Conservation (phyloP, 2,329 filamentous ascomycete genomes). For the Cercospora zeina region DNA sequence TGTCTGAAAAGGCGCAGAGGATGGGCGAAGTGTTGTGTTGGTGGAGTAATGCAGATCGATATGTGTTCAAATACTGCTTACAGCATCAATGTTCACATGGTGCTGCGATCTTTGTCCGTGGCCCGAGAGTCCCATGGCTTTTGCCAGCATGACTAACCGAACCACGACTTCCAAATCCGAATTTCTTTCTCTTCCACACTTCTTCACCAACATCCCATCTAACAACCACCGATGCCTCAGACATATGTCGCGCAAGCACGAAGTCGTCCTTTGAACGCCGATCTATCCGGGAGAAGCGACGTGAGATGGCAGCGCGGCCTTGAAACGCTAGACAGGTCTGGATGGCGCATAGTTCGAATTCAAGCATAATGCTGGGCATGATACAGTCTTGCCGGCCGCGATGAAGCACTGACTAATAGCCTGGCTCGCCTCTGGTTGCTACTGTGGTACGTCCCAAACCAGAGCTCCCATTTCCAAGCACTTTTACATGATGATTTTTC, state of each 20-base stretch:
- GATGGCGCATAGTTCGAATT: too few species aligned
- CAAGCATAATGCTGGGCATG: neutral
- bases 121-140: neutral
- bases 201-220: neutral
- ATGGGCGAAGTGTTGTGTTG: neutral
- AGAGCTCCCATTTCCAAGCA: neutral
- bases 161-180: constrained; percentile 8
- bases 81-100: constrained; percentile 10
- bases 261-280: neutral
- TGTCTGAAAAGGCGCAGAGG: neutral
- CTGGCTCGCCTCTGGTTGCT: neutral
- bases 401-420: neutral
- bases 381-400: neutral
- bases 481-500: constrained; percentile 33
- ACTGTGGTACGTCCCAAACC: neutral
- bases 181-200: constrained; percentile 8
- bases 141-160: neutral
- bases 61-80: constrained; percentile 16
- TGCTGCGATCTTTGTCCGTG: constrained; percentile 11
- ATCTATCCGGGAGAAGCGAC: neutral
- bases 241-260: neutral
- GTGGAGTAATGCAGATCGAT: constrained; percentile 7
- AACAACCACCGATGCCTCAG: neutral
- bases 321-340: too few species aligned
- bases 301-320: neutral